Conservation (phyloP, 768 basidiomycete genomes). For the Heimioporus sp. region DNA sequence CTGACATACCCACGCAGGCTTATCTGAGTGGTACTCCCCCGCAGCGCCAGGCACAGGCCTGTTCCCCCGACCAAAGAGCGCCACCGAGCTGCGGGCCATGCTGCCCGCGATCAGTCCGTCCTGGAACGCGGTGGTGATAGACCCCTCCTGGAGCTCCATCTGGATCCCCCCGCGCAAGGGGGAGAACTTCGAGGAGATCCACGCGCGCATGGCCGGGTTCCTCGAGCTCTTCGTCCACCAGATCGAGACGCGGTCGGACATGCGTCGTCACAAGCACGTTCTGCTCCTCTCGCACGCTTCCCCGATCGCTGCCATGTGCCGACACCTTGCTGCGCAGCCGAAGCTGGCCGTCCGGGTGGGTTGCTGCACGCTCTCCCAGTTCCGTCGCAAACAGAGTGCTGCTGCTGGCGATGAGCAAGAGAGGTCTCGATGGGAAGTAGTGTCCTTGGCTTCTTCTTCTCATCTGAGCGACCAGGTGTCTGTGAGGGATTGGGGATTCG, state of each 20-base stretch:
- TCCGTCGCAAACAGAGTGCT: slow-evolving; percentile 35
- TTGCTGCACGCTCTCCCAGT: slow-evolving; percentile 71
- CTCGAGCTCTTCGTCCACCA: slow-evolving; percentile 49
- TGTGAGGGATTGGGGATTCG: slow-evolving; percentile 78
- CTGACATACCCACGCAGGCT: slow-evolving; percentile 36
- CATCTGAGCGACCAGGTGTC: slow-evolving; percentile 56
- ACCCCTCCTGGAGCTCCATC: slow-evolving; percentile 60
- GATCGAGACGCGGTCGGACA: slow-evolving; percentile 43
- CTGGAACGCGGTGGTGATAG: slow-evolving; percentile 61
- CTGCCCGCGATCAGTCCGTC: slow-evolving; percentile 59
- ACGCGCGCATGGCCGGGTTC: slow-evolving; percentile 56
- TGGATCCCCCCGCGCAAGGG: slow-evolving; percentile 74
- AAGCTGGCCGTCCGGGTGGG: slow-evolving; percentile 58
- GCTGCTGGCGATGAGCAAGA: slow-evolving; percentile 33
- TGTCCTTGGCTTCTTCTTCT: slow-evolving; percentile 49
- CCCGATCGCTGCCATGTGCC: slow-evolving; percentile 63
- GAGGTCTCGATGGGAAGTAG: slow-evolving; percentile 42
- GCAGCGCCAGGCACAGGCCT: slow-evolving; percentile 64
- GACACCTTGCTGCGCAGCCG: slow-evolving; percentile 54
- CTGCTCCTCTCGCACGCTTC: slow-evolving; percentile 76
- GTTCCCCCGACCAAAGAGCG: slow-evolving; percentile 69
- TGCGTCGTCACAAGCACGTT: slow-evolving; percentile 45
- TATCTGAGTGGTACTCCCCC: slow-evolving; percentile 81
- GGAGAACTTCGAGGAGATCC: slow-evolving; percentile 62
- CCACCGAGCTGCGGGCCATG: slow-evolving; percentile 50